Conservation (phyloP, 1,139 yeast species). For the Candida tetrigidarum region DNA sequence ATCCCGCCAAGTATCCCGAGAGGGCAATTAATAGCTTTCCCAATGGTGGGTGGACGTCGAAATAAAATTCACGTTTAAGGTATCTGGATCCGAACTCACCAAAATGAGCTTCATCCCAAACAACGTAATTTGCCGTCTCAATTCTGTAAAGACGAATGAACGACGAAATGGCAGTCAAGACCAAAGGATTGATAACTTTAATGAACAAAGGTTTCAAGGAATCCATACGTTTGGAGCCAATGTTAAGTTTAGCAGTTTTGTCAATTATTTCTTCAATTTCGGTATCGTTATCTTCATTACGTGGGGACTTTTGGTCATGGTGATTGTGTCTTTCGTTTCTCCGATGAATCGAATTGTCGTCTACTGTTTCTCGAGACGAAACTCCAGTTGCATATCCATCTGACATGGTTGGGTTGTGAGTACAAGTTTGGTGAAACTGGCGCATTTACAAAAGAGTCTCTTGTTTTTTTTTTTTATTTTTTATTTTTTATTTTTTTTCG, state of each 20-base stretch:
- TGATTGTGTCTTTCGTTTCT: not conserved
- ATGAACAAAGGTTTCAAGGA: slow-evolving; percentile 18
- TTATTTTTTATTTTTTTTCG: not conserved
- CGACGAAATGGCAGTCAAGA: slow-evolving; percentile 61
- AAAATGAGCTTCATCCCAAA: slow-evolving; percentile 98
- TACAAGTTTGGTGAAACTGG: too few species aligned
- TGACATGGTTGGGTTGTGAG: not conserved
- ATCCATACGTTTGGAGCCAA: slow-evolving; percentile 14
- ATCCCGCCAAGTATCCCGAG: slow-evolving; percentile 69
- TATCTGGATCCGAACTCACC: slow-evolving; percentile 70
- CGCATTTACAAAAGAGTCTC: not conserved
- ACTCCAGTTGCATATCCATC: slow-evolving; percentile 1
- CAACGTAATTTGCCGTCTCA: slow-evolving; percentile 64
- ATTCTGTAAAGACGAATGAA: slow-evolving; percentile 71
- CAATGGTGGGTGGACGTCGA: slow-evolving; percentile 81
- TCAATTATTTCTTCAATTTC: slow-evolving; percentile 31
- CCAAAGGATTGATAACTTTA: slow-evolving; percentile 33
- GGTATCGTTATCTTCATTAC: slow-evolving; percentile 16
- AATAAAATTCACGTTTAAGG: slow-evolving; percentile 66
- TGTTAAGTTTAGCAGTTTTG: slow-evolving; percentile 29
- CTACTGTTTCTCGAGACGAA: not conserved
- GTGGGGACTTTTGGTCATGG: not conserved
- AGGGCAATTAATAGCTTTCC: slow-evolving; percentile 74
- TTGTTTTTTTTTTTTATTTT: not conserved
- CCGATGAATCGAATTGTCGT: not conserved